Conservation (phyloP, 352 stramenopile genomes). For the Globisporangium nunn region DNA sequence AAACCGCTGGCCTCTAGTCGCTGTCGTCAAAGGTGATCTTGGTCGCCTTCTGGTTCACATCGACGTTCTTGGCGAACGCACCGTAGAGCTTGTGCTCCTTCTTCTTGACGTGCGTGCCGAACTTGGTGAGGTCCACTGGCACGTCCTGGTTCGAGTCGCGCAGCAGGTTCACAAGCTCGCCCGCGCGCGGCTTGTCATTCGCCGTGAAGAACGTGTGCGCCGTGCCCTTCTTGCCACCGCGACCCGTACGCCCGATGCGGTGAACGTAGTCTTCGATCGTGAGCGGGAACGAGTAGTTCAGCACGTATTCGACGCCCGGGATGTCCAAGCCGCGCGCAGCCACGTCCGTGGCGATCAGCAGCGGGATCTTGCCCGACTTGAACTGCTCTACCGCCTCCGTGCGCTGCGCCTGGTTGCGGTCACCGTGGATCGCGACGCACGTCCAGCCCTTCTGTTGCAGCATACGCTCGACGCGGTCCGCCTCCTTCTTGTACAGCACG, state of each 20-base stretch:
- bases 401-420: conserved; percentile 91
- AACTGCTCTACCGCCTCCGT: conserved; percentile 92
- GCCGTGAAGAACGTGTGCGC: conserved; percentile 97
- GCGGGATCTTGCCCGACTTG: conserved; percentile 89
- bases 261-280: conserved; percentile 98
- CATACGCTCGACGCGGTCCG: conserved; percentile 91
- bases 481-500: conserved; percentile 99
- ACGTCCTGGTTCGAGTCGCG: conserved; percentile 90
- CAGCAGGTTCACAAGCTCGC: conserved; percentile 95
- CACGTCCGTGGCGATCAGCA: conserved; percentile 97
- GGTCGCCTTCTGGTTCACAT: conserved; percentile 94
- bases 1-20: conserved; percentile 23
- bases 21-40: conserved; percentile 95
- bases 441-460: conserved; percentile 90
- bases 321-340: conserved; percentile 96
- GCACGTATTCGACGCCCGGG: conserved; percentile 93
- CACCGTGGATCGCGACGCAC: conserved; percentile 94
- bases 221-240: conserved; percentile 92
- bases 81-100: conserved; percentile 99
- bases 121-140: conserved; percentile 94
- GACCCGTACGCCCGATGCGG: conserved; percentile 91
- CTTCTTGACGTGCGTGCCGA: conserved; percentile 99
- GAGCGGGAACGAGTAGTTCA: conserved; percentile 97
- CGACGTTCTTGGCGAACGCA: conserved; percentile 92
- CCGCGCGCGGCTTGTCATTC: conserved; percentile 94